Base-by-base conservation (phyloP, 768 basidiomycete species). In the Hericium rajendrae region DNA sequence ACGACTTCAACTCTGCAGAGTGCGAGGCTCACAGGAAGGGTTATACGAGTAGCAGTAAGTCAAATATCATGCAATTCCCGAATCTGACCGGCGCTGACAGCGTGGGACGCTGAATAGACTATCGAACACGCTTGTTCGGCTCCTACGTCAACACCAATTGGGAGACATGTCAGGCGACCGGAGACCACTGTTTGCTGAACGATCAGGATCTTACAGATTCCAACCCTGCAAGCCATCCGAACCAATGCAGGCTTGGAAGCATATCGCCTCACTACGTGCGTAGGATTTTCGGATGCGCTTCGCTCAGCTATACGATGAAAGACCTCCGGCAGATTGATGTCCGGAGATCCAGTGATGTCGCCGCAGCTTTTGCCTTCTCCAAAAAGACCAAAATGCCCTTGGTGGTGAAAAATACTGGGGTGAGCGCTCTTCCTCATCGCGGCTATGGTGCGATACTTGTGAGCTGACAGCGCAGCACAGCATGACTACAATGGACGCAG, bases 121-220 rank as follows among this genome's bases (percentile, higher is more conserved):
- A 62, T 57, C 66, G 71, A 6, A 60, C 64, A 9, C 49, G 24
- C 3, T 59, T 61, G 13, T 69, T 68, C 55, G 66, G 68, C 20
- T 65, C 66, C 16, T 69, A 64, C 53, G 71, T 73, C 70, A 58
- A 75, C 70, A 64, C 74, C 0, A 78, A 83, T 60, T 82, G 78
- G 78, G 82, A 81, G 59, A 78, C 78, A 2, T 84, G 83, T 64
- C 79, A 82, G 66, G 66, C 11, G 16, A 72, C 71, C 0, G 68
- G 70, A 8, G 70, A 74, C 15, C 72, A 74, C 38, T 83, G 83
- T 60, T 67, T 80, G 2, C 72, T 83, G 6, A 74, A 80, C 64
- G 76, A 62, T 53, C 48, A 37, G 24, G 53, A 71, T 56, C 65
- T 67, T 1, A 20, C 60, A 2, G 64, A 69, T 55, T 62, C 9